Base-by-base conservation (phyloP, 306 rosid genomes). In the Casuarina glauca region DNA sequence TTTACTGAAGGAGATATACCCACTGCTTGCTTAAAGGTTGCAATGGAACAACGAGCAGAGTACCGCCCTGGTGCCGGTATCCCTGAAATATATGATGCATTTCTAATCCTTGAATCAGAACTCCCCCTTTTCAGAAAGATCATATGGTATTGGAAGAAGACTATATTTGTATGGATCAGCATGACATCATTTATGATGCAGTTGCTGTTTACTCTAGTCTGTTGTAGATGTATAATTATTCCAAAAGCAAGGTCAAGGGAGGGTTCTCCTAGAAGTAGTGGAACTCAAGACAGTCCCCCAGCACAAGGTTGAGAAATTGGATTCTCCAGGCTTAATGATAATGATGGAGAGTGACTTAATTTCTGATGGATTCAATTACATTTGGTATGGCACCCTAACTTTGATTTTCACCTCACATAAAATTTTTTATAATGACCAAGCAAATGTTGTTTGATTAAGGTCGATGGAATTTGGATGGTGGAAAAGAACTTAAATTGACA, bases 41-140 rank as follows among this genome's bases (percentile, higher is more conserved):
- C 87, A 39, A 89, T 94, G 10, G 92, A 88, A 79, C 96, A 87
- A 74, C 88, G 94, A 58, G 94, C 96, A 50, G 93, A 85, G 77
- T 86, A 81, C 81, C 84, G 9, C 6, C 84, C 88, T 79, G 94
- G 96, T 55, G 96, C 94, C 48, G 98, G 98, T 62, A 90, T 92
- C 78, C 98, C 97, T 38, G 89, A 92, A 80, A 83, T 94, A 82
- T 91, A 94, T 9, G 93, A 90, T 74, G 89, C 97, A 75, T 83
- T 80, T 38, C 44, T 90, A 49, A 73, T 83, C 73, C 78, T 94
- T 61, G 87, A 87, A 54, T 92, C 93, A 0, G 79, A 90, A 76
- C 93, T 87, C 82, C 93, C 97, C 44, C 72, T 89, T 15, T 79
- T 89, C 35, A 88, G 74, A 83, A 83, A 87, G 87, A 68, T 91